These are phyloP conservation scores for Elongisporangium undulatum DNA, from an alignment of 352 stramenopile species.

Conservation along the genomic window DNA sequence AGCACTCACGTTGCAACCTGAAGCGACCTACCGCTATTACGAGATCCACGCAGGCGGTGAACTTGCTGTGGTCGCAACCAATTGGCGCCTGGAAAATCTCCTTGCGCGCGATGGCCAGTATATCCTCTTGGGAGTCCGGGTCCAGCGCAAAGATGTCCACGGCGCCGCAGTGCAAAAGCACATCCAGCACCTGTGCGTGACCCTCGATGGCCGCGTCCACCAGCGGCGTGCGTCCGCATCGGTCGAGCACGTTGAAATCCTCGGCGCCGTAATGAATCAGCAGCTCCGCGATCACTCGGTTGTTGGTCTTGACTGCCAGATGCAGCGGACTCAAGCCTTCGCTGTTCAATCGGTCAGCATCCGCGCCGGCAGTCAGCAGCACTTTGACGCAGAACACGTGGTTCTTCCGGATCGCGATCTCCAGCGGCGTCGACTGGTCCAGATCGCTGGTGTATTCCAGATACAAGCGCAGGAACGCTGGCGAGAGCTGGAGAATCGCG, in stretches of 20 bases:
- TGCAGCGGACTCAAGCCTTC: neutral
- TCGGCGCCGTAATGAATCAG: neutral
- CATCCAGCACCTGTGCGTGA: neutral
- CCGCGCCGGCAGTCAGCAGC: constrained; percentile 40
- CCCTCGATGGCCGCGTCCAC: constrained; percentile 1
- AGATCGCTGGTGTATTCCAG: neutral
- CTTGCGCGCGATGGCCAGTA: neutral
- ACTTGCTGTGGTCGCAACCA: neutral
- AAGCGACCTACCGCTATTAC: neutral
- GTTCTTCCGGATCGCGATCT: constrained; percentile 49
- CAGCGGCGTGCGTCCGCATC: constrained; percentile 58
- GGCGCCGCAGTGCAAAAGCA: neutral
- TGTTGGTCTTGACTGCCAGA: neutral
- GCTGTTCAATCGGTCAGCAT: neutral
- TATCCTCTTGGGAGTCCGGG: neutral
- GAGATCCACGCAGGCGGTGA: neutral
- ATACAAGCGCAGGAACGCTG: neutral
- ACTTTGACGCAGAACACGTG: constrained; percentile 56
- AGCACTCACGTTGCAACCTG: too few species aligned
- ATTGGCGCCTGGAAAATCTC: too few species aligned
- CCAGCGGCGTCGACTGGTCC: constrained; percentile 59
- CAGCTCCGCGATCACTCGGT: neutral
- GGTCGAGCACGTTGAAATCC: constrained; percentile 52
- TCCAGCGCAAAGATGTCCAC: neutral
- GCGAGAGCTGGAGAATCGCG: neutral